Evolutionary conservation across 1,284 basidiomycete genomes (phyloP).

Genomic region (Leccinum insigne): DNA sequence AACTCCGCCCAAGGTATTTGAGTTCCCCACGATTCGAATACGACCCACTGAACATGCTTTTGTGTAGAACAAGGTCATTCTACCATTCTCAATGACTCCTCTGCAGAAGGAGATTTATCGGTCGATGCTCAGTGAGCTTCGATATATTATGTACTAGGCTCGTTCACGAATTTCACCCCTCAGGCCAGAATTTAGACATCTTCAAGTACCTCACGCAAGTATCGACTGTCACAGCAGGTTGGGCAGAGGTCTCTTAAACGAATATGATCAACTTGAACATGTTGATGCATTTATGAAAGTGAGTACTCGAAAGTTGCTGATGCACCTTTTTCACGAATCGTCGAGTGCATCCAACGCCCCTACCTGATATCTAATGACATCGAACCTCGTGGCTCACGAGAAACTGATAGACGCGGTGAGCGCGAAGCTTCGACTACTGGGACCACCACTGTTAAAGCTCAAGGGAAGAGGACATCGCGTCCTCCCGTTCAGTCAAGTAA

Average conservation of each 20-base stretch:
- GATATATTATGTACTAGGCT: neutral
- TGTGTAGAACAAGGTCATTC: slow-evolving; percentile 81
- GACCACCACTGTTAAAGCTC: slow-evolving; percentile 82
- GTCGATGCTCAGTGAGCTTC: slow-evolving; percentile 65
- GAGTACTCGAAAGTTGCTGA: slow-evolving; percentile 24
- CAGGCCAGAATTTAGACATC: slow-evolving; percentile 70
- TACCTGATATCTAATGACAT: slow-evolving; percentile 86
- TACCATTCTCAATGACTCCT: slow-evolving; percentile 88
- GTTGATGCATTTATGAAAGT: slow-evolving; percentile 87
- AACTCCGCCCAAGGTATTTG: slow-evolving; percentile 86
- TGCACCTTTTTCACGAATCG: neutral
- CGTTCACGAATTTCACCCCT: slow-evolving; percentile 10
- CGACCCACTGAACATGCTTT: slow-evolving; percentile 12
- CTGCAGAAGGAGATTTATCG: slow-evolving; percentile 92
- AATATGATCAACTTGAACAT: slow-evolving; percentile 64
- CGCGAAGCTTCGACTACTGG: slow-evolving; percentile 86
- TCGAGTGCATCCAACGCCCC: slow-evolving; percentile 78
- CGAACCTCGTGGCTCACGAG: slow-evolving; percentile 80
- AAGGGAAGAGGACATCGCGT: slow-evolving; percentile 91
- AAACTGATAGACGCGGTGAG: slow-evolving; percentile 79
- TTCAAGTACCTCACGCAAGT: slow-evolving; percentile 57
- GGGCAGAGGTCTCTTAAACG: slow-evolving; percentile 30
- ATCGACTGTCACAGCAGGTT: slow-evolving; percentile 34
- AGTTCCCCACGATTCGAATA: neutral
- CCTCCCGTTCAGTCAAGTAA: slow-evolving; percentile 96